A percentile compares a stretch with the other conserved stretches of the same genome.
Conservation (phyloP, 768 basidiomycete genomes). For the Phylloporus scabripes region DNA sequence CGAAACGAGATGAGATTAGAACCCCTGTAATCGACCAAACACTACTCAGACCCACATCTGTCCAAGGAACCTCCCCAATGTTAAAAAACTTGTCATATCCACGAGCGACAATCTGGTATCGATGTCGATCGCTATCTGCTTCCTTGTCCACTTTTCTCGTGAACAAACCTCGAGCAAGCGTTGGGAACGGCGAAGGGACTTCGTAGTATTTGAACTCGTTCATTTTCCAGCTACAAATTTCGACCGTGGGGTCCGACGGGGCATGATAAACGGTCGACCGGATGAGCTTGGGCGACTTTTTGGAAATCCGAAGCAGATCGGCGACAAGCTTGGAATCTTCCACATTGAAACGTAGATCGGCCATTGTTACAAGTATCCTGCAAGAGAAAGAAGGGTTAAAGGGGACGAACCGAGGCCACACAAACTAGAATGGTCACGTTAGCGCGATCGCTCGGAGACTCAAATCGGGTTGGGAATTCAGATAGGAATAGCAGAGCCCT, state of each 20-base stretch:
- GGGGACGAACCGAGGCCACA: not conserved
- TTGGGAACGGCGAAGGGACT: constrained; percentile 87
- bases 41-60: constrained; percentile 55
- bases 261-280: constrained; percentile 51
- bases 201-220: constrained; percentile 93
- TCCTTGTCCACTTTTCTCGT: constrained; percentile 45
- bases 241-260: constrained; percentile 49
- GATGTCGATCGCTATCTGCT: constrained; percentile 29
- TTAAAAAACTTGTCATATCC: constrained; percentile 99
- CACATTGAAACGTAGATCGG: constrained; percentile 17
- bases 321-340: constrained; percentile 59
- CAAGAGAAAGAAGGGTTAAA: constrained; percentile 3
- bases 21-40: not conserved
- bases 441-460: constrained; percentile 23
- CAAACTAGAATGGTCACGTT: not conserved
- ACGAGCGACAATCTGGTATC: constrained; percentile 67
- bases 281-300: constrained; percentile 59
- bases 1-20: not conserved
- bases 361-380: constrained; percentile 16
- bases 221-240: constrained; percentile 92
- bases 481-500: no score
- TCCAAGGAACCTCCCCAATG: constrained; percentile 95
- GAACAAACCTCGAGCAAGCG: constrained; percentile 90
- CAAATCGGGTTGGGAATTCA: no score
- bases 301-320: constrained; percentile 47